Evolutionary conservation across 1,139 yeast species (phyloP).

Genomic region (Yamadazyma oceani): DNA sequence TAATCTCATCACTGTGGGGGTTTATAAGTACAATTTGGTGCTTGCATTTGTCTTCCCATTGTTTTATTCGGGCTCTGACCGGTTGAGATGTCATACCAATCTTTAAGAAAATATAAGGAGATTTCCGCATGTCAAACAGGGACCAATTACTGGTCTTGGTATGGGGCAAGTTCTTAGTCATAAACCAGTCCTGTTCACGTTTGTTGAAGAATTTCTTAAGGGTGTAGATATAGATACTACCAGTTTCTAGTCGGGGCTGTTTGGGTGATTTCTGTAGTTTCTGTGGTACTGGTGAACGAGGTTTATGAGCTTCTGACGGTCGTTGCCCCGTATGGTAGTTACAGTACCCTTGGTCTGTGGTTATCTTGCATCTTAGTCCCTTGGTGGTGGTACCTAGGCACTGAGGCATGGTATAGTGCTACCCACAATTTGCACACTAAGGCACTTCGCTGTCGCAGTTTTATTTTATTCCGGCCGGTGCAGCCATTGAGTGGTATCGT

Average conservation of each 20-base stretch:
- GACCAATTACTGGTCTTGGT: constrained; percentile 27
- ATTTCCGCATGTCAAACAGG: constrained; percentile 38
- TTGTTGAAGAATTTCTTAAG: constrained; percentile 36
- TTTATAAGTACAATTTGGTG: constrained; percentile 31
- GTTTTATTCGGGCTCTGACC: constrained; percentile 43
- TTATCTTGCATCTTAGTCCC: constrained; percentile 31
- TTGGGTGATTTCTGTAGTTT: constrained; percentile 4
- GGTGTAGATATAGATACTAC: constrained; percentile 57
- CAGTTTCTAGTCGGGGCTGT: constrained; percentile 18
- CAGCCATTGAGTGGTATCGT: too few species aligned
- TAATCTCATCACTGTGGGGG: constrained; percentile 11
- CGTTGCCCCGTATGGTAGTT: constrained; percentile 20
- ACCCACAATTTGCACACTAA: too few species aligned
- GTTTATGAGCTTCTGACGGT: too few species aligned
- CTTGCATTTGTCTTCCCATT: constrained; percentile 57
- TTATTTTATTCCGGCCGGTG: too few species aligned
- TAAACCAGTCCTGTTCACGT: constrained; percentile 25
- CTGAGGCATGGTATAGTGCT: constrained; percentile 15
- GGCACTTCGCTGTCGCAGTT: too few species aligned
- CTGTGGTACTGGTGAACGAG: too few species aligned
- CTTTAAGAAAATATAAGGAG: constrained; percentile 45
- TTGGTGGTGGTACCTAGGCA: constrained; percentile 33
- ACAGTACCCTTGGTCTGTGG: constrained; percentile 25
- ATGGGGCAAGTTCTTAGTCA: constrained; percentile 35
- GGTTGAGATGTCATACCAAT: constrained; percentile 56